Conservation (phyloP, 352 stramenopile species). For the Albugo laibachii region DNA sequence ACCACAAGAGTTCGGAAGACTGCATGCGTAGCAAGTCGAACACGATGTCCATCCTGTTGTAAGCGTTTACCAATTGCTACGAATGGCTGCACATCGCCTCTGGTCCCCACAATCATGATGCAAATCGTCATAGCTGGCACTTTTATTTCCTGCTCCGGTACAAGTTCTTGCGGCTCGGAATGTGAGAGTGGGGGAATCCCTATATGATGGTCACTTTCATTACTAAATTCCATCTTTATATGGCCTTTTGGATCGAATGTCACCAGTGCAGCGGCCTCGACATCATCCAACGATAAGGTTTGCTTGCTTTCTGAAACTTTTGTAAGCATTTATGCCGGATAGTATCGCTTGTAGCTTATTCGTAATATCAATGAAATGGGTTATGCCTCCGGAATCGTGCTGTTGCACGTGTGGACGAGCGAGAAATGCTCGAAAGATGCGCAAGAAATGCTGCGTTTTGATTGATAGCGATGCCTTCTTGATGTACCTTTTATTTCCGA, state of each 20-base stretch:
- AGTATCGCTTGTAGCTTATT: no score
- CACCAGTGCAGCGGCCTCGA: conserved; percentile 4
- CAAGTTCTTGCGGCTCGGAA: conserved; percentile 5
- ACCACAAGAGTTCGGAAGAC: conserved; percentile 76
- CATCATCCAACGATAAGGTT: no score
- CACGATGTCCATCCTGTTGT: conserved; percentile 67
- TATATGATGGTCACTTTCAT: conserved; percentile 23
- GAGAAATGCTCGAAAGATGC: no score
- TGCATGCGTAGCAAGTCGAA: conserved; percentile 80
- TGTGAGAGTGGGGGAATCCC: conserved; percentile 16
- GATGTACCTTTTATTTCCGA: no score
- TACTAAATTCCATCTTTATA: conserved; percentile 28
- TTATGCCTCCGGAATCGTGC: no score
- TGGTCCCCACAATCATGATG: conserved; percentile 83
- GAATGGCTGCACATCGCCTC: conserved; percentile 76
- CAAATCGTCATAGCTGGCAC: conserved; percentile 36
- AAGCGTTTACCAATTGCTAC: conserved; percentile 72
- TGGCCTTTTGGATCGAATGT: conserved; percentile 22
- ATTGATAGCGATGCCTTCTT: no score
- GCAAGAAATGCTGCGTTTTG: no score
- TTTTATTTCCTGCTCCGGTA: no score
- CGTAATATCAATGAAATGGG: no score
- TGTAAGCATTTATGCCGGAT: no score
- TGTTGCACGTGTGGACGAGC: no score
- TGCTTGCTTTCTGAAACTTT: no score